Conservation (phyloP, 2,329 filamentous ascomycete genomes). For the Annulohypoxylon truncatum region DNA sequence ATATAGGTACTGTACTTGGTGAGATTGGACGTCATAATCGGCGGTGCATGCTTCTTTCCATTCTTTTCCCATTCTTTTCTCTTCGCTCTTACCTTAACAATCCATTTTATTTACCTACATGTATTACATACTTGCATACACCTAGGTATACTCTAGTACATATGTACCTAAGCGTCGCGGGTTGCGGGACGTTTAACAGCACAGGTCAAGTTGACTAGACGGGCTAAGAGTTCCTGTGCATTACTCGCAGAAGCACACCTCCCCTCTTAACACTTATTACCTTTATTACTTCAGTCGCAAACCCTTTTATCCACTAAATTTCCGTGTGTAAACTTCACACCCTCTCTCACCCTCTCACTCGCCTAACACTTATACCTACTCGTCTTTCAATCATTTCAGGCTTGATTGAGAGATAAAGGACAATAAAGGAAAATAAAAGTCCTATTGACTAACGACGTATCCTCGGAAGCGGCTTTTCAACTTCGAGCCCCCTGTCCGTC, state of each 20-base stretch:
- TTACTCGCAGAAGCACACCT: conserved; percentile 21
- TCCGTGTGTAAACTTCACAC: conserved; percentile 6
- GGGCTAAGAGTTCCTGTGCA: too few relatives aligned
- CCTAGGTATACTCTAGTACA: neutral
- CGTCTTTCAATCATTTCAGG: neutral
- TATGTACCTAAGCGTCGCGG: conserved; percentile 17
- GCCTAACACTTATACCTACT: neutral
- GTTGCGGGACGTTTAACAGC: conserved; percentile 11
- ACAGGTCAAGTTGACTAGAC: neutral
- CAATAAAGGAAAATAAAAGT: neutral
- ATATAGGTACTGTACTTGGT: neutral
- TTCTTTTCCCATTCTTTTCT: conserved; percentile 1
- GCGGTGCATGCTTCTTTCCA: conserved; percentile 6
- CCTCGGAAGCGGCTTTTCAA: conserved; percentile 27
- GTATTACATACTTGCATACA: conserved; percentile 9
- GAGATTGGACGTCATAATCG: conserved; percentile 28
- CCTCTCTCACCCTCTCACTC: neutral
- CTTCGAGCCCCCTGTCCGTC: conserved; percentile 8
- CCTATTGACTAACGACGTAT: conserved; percentile 23
- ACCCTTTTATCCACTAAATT: conserved; percentile 9
- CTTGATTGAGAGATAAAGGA: neutral
- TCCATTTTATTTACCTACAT: conserved; percentile 1
- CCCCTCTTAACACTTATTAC: conserved; percentile 2
- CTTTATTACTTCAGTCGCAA: neutral
- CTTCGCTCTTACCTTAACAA: neutral